Evolutionary conservation across 225 moss, liverwort and hornwort genomes (phyloP), one percentile per base, ranked within the genome.

Genomic region (Neckera pumila): DNA sequence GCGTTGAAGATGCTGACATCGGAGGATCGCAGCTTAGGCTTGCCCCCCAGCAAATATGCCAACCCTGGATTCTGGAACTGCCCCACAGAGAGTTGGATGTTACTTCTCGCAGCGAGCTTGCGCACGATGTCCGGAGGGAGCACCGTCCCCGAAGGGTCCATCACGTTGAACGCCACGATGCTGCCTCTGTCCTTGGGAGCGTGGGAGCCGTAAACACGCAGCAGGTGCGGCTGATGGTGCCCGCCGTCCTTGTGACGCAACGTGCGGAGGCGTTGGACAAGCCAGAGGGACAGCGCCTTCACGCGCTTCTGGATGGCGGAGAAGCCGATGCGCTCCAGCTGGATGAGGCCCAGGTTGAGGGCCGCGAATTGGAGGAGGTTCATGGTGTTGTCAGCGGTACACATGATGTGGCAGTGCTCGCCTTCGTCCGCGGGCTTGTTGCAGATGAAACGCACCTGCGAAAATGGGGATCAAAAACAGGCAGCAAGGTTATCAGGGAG

Each of bases 231-330:
- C 53, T 31, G 82, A 11, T 61, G 72, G 30, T 88, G 92, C 40
- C 82, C 62, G 56, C 92, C 92, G 30, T 91, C 92, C 76, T 93
- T 94, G 86, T 98, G 95, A 43, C 90, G 91, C 61, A 98, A 60
- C 70, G 92, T 90, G 21, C 88, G 85, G 16, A 98, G 66, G 25
- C 84, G 91, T 57, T 90, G 93, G 31, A 96, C 79, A 10, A 96
- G 91, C 97, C 97, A 98, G 30, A 92, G 60, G 30, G 92, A 65
- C 43, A 98, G 81, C 16, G 95, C 92, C 59, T 67, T 71, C 71
- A 96, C 95, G 76, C 97, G 94, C 89, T 95, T 96, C 87, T 92
- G 93, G 54, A 96, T 94, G n/a, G 96, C 94, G 17, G 85, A 49
- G 81, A 95, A 76, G 28, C 96, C 97, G 79, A 96, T 91, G 27